Evolutionary conservation across 169 alveolate genomes (phyloP).

Genomic region (Cryptosporidium baileyi): DNA sequence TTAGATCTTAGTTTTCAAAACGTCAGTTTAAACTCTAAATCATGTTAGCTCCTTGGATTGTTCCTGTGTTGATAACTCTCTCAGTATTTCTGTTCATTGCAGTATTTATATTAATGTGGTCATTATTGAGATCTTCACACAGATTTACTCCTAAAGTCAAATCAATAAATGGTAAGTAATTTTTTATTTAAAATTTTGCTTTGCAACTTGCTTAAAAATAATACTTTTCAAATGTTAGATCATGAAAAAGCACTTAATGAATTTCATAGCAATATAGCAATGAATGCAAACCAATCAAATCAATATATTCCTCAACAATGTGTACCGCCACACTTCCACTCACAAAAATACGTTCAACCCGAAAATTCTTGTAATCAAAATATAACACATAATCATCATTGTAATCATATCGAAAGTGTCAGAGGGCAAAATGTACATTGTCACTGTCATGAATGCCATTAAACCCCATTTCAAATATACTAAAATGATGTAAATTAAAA

Average conservation of each 20-base stretch:
- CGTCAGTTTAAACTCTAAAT: background rate
- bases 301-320: slow-evolving; percentile 34
- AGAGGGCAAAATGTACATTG: too few species aligned
- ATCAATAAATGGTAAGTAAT: slow-evolving; percentile 41
- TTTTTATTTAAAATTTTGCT: too few species aligned
- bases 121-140: slow-evolving; percentile 57
- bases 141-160: slow-evolving; percentile 38
- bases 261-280: slow-evolving; percentile 8
- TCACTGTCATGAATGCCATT: too few species aligned
- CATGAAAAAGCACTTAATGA: slow-evolving; percentile 23
- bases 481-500: too few species aligned
- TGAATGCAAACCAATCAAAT: slow-evolving; percentile 1
- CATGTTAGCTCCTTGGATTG: slow-evolving; percentile 59
- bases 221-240: background rate
- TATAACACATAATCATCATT: too few species aligned
- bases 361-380: too few species aligned
- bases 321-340: slow-evolving; percentile 7
- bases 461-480: too few species aligned
- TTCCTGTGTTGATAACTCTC: slow-evolving; percentile 49
- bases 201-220: too few species aligned
- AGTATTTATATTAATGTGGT: slow-evolving; percentile 38
- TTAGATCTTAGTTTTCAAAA: background rate
- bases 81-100: background rate
- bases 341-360: too few species aligned
- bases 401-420: too few species aligned